phyloP scores from a whole-genome alignment of 2,329 filamentous ascomycete genomes.

The Penicillium sp. region DNA sequence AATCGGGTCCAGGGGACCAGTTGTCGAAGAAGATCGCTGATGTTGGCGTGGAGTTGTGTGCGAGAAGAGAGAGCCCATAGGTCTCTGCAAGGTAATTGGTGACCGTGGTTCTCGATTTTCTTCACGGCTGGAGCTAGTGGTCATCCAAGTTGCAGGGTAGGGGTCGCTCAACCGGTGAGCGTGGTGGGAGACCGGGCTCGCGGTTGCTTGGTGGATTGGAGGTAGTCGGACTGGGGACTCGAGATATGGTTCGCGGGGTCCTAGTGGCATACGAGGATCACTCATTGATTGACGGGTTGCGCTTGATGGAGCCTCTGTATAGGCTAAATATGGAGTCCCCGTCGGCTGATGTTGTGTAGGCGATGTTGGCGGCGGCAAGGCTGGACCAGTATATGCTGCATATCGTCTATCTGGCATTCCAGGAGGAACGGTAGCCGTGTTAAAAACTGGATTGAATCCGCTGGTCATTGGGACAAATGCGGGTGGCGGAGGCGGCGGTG shows the following conservation, averaged over 20 bases:
- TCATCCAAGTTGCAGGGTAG: constrained; percentile 34
- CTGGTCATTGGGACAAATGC: constrained; percentile 30
- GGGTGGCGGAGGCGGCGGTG: constrained; percentile 28
- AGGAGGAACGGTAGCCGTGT: constrained; percentile 21
- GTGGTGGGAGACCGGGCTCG: constrained; percentile 25
- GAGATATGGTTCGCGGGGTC: constrained; percentile 33
- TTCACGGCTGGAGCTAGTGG: constrained; percentile 24
- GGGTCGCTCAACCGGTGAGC: constrained; percentile 40
- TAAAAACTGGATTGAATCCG: constrained; percentile 33
- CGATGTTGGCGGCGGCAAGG: constrained; percentile 36
- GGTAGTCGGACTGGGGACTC: constrained; percentile 43
- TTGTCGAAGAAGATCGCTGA: constrained; percentile 27
- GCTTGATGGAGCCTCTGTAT: constrained; percentile 29
- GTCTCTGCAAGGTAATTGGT: constrained; percentile 23
- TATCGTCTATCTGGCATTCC: constrained; percentile 30
- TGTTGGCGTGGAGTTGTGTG: constrained; percentile 26
- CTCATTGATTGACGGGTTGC: constrained; percentile 30
- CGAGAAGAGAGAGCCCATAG: constrained; percentile 33
- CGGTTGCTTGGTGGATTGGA: constrained; percentile 41
- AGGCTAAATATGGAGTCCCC: constrained; percentile 32
- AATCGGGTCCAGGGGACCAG: constrained; percentile 25
- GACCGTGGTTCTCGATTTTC: constrained; percentile 30
- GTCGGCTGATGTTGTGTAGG: constrained; percentile 37
- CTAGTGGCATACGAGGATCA: constrained; percentile 29
- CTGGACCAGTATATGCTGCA: constrained; percentile 33